These are phyloP conservation scores for Globisporangium barbulae DNA, from an alignment of 352 stramenopile genomes.

Conservation along the genomic window DNA sequence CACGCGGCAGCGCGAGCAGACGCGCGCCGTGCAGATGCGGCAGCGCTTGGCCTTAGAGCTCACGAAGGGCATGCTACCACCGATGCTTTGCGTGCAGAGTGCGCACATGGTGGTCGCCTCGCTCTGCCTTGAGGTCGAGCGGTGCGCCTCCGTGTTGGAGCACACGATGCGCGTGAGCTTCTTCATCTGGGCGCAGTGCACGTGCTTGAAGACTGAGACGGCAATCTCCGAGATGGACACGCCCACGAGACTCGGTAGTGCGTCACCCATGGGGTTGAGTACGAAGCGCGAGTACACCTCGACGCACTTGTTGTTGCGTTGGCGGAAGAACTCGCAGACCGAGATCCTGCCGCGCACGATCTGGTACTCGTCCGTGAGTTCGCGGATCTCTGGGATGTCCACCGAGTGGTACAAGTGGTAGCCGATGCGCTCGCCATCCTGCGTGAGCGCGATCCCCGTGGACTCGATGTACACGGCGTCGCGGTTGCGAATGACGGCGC, in stretches of 20 bases:
- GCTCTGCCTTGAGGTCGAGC: too few relatives aligned
- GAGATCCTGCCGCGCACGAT: conserved; percentile 1
- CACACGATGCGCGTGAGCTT: background rate
- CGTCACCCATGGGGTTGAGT: background rate
- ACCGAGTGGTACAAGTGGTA: conserved; percentile 3
- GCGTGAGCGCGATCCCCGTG: background rate
- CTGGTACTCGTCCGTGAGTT: background rate
- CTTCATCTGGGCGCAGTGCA: background rate
- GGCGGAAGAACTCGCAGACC: conserved; percentile 1
- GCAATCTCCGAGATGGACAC: background rate
- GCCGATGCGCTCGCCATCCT: background rate
- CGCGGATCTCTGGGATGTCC: background rate
- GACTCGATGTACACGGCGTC: background rate
- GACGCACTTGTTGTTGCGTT: background rate
- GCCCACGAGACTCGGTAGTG: background rate
- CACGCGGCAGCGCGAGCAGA: conserved; percentile 22
- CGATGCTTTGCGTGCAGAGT: background rate
- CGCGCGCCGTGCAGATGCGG: conserved; percentile 11
- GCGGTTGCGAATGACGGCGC: background rate
- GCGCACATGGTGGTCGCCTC: background rate
- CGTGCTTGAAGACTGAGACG: background rate
- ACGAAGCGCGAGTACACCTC: background rate
- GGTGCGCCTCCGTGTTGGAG: too few relatives aligned
- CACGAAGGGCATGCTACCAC: background rate
- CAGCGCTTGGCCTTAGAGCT: background rate